Conservation (phyloP, 768 basidiomycete species). For the Daedalea quercina region DNA sequence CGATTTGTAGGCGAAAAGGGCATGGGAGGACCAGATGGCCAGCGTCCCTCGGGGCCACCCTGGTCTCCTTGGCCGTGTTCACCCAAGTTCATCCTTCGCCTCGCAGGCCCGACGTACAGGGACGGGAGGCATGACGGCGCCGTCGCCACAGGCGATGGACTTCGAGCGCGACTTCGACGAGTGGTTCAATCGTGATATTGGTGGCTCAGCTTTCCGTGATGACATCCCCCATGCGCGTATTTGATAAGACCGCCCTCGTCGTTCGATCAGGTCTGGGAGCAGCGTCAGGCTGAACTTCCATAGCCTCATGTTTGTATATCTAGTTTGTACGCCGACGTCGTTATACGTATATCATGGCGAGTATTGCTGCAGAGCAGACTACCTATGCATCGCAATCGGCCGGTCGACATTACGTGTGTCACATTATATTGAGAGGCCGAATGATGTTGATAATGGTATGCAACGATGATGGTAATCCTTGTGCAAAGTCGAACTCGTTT, state of each 20-base stretch:
- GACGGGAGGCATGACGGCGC: constrained; percentile 30
- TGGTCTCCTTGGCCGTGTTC: background rate
- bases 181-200: constrained; percentile 57
- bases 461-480: too few relatives aligned
- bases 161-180: constrained; percentile 73
- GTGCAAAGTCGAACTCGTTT: too few relatives aligned
- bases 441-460: too few relatives aligned
- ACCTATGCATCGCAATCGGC: too few relatives aligned
- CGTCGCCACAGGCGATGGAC: constrained; percentile 41
- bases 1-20: background rate
- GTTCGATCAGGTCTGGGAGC: background rate
- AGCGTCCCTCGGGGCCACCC: constrained; percentile 7
- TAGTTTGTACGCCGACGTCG: too few relatives aligned
- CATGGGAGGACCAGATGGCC: constrained; percentile 2
- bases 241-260: background rate
- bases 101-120: constrained; percentile 31
- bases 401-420: too few relatives aligned
- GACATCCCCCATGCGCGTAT: background rate
- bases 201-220: background rate
- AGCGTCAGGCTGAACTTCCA: background rate
- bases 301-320: too few relatives aligned
- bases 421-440: too few relatives aligned
- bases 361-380: too few relatives aligned
- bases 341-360: too few relatives aligned
- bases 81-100: constrained; percentile 25